These are phyloP conservation scores for Dothidotthia symphoricarpi DNA, from an alignment of 2,329 filamentous ascomycete genomes.

Conservation along the genomic window DNA sequence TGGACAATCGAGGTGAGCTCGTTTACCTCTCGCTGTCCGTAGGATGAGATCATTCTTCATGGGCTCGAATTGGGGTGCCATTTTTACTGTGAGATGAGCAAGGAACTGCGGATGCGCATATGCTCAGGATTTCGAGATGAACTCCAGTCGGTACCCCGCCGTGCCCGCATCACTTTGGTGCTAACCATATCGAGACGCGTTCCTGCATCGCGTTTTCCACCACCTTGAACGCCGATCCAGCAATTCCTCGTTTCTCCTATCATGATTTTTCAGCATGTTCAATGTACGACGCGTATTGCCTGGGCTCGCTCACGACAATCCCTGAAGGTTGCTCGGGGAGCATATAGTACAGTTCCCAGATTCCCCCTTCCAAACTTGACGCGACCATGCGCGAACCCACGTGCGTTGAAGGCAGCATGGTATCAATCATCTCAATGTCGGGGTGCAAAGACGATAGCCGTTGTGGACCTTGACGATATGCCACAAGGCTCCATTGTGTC, in stretches of 20 bases:
- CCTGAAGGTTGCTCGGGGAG: not conserved
- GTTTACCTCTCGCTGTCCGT: slow-evolving; percentile 78
- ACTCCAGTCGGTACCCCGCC: too few species aligned
- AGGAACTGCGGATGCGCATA: slow-evolving; percentile 8
- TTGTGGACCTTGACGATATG: slow-evolving; percentile 44
- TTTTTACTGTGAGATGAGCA: slow-evolving; percentile 44
- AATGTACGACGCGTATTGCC: slow-evolving; percentile 8
- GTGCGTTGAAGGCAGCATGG: slow-evolving; percentile 22
- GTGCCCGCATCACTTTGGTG: slow-evolving; percentile 23
- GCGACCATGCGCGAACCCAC: slow-evolving; percentile 32
- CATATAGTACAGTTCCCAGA: not conserved
- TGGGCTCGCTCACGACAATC: not conserved
- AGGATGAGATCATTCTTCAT: slow-evolving; percentile 91
- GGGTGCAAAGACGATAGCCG: slow-evolving; percentile 44
- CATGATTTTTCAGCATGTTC: slow-evolving; percentile 20
- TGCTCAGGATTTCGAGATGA: slow-evolving; percentile 12
- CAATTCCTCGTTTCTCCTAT: slow-evolving; percentile 3
- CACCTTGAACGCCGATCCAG: too few species aligned
- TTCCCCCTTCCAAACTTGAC: slow-evolving; percentile 16
- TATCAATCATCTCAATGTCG: slow-evolving; percentile 23
- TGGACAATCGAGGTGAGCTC: not conserved
- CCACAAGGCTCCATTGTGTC: slow-evolving; percentile 57
- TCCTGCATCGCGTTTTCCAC: slow-evolving; percentile 1
- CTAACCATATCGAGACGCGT: slow-evolving; percentile 25
- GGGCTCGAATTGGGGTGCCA: slow-evolving; percentile 73